phyloP scores from a whole-genome alignment of 371 early-diverging fungal species.

The Rhizopus stolonifer region DNA sequence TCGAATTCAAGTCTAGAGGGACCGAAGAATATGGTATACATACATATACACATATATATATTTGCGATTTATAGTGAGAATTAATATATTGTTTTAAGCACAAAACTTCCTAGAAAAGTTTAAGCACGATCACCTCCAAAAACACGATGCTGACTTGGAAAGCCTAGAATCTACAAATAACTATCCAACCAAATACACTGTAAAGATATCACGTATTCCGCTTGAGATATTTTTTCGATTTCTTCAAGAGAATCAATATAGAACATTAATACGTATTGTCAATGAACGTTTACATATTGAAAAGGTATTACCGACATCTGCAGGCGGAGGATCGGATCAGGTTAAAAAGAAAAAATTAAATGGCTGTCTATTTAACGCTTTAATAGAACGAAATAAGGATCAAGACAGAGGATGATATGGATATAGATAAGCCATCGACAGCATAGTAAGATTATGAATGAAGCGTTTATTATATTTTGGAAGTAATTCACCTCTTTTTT shows the following conservation, averaged over 20 bases:
- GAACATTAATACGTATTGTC: constrained; percentile 88
- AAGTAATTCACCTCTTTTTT: no score
- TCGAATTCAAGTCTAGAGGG: constrained; percentile 79
- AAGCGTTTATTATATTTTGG: neutral
- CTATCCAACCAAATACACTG: constrained; percentile 88
- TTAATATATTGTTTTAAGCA: constrained; percentile 16
- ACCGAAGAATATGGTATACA: constrained; percentile 66
- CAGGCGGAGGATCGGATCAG: constrained; percentile 16
- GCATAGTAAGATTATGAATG: constrained; percentile 45
- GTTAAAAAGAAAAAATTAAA: neutral
- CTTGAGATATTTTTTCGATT: constrained; percentile 93
- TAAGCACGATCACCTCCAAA: constrained; percentile 72
- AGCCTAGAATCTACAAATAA: constrained; percentile 73
- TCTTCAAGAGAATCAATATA: constrained; percentile 89
- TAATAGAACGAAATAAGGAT: neutral
- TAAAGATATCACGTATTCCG: constrained; percentile 88
- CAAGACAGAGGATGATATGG: constrained; percentile 10
- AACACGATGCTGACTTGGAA: constrained; percentile 70
- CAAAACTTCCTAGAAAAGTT: constrained; percentile 76
- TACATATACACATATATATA: no score
- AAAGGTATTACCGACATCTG: constrained; percentile 24
- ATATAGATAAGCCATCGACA: constrained; percentile 51
- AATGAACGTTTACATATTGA: constrained; percentile 93
- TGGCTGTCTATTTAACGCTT: neutral
- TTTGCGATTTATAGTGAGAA: no score